These are phyloP conservation scores for Hyparrhenia diplandra DNA, from an alignment of 176 grass and related monocot genomes.

Conservation along the genomic window DNA sequence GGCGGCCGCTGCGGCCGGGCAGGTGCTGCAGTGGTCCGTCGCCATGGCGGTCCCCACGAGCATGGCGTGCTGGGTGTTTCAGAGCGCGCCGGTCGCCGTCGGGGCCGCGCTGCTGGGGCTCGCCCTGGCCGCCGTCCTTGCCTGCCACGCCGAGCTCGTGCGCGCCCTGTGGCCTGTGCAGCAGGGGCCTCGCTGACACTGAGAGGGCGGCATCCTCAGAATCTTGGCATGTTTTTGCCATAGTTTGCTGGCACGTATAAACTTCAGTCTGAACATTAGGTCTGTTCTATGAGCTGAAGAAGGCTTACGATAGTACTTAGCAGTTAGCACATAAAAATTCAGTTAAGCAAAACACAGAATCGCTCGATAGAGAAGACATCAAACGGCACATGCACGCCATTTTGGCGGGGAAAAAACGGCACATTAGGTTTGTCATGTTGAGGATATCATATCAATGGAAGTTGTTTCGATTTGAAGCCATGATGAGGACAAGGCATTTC, in stretches of 20 bases:
- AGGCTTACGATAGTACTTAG: not conserved
- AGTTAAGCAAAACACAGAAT: not conserved
- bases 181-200: not conserved
- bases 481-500: too few species aligned
- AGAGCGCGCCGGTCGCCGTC: constrained; percentile 24
- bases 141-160: constrained; percentile 37
- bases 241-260: too few species aligned
- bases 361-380: not conserved
- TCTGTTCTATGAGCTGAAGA: not conserved
- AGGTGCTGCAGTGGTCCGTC: constrained; percentile 42
- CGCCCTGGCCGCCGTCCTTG: constrained; percentile 19
- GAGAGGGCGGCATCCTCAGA: not conserved
- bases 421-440: not conserved
- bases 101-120: constrained; percentile 18
- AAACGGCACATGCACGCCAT: not conserved
- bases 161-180: constrained; percentile 10
- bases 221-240: not conserved
- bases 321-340: not conserved
- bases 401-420: not conserved
- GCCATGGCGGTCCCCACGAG: constrained; percentile 37
- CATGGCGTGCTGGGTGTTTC: constrained; percentile 43
- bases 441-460: not conserved
- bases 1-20: not conserved
- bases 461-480: too few species aligned
- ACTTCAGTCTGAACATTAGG: not conserved